These are phyloP conservation scores for Triglochin maritima DNA, from an alignment of 106 monocot genomes.

Conservation along the genomic window DNA sequence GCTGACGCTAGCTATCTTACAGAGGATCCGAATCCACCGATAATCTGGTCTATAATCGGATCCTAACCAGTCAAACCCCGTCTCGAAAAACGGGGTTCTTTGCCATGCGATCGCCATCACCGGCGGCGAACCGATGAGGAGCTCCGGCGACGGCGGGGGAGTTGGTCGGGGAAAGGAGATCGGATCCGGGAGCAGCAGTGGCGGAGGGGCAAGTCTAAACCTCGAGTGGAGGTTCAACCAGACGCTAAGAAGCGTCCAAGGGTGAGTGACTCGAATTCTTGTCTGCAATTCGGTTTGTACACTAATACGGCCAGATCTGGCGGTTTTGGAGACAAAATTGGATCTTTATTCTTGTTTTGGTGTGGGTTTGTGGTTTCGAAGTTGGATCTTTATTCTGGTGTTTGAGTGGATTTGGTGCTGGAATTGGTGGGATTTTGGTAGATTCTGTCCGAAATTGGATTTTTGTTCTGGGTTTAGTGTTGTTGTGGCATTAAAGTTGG, in stretches of 20 bases:
- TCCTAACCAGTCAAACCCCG: too few species aligned
- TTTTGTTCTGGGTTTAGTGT: too few species aligned
- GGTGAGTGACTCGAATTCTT: constrained; percentile 20
- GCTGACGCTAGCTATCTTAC: too few species aligned
- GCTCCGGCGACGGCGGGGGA: constrained; percentile 18
- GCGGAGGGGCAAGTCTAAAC: constrained; percentile 30
- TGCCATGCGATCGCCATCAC: too few species aligned
- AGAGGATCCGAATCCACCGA: too few species aligned
- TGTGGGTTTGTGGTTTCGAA: not conserved
- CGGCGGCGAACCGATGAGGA: constrained; percentile 17
- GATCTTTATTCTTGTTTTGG: not conserved
- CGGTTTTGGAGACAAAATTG: not conserved
- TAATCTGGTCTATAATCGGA: too few species aligned
- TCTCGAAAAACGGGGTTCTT: too few species aligned
- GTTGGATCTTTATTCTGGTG: not conserved
- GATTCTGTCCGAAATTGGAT: too few species aligned
- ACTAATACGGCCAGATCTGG: not conserved
- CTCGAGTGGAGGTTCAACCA: constrained; percentile 93
- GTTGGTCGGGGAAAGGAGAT: constrained; percentile 18
- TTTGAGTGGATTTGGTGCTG: not conserved
- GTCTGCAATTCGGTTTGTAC: not conserved
- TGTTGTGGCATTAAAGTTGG: too few species aligned
- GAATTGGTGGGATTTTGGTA: too few species aligned
- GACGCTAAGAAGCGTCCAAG: constrained; percentile 89
- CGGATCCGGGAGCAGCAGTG: constrained; percentile 11